Percentiles rank a stretch among this genome's conserved stretches.
phyloP scores from a whole-genome alignment of 2,329 filamentous ascomycete genomes.

The Exophiala xenobiotica region DNA sequence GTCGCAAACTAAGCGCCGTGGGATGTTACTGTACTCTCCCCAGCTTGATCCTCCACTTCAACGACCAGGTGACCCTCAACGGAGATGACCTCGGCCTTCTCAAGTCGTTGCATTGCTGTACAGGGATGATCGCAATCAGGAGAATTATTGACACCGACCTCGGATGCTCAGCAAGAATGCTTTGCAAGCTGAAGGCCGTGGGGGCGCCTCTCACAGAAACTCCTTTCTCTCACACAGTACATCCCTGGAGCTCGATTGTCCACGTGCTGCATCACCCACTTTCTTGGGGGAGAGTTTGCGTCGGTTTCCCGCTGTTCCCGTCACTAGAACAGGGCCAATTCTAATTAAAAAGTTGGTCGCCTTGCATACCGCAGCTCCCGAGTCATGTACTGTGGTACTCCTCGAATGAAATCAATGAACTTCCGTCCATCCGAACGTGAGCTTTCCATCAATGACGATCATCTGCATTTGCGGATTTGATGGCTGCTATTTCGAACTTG shows the following conservation, averaged over 20 bases:
- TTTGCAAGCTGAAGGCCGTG: too few species aligned
- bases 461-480: too few species aligned
- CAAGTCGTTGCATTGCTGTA: neutral
- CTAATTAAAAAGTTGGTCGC: neutral
- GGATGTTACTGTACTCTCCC: slow-evolving; percentile 10
- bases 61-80: neutral
- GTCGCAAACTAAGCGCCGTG: slow-evolving; percentile 13
- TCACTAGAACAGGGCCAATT: neutral
- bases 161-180: too few species aligned
- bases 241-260: neutral
- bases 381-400: too few species aligned
- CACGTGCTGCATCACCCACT: neutral
- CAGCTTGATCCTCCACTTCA: too few species aligned
- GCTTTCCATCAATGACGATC: too few species aligned
- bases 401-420: too few species aligned
- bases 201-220: too few species aligned
- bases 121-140: neutral
- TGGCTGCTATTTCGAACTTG: too few species aligned
- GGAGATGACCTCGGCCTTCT: neutral
- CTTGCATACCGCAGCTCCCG: too few species aligned
- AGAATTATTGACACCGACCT: neutral
- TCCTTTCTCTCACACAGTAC: too few species aligned
- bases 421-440: too few species aligned
- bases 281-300: neutral
- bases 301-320: neutral